A percentile compares a stretch with the other conserved stretches of the same genome.
Evolutionary conservation across 2,329 filamentous ascomycete genomes (phyloP).

Genomic region (Diatrype stigma): DNA sequence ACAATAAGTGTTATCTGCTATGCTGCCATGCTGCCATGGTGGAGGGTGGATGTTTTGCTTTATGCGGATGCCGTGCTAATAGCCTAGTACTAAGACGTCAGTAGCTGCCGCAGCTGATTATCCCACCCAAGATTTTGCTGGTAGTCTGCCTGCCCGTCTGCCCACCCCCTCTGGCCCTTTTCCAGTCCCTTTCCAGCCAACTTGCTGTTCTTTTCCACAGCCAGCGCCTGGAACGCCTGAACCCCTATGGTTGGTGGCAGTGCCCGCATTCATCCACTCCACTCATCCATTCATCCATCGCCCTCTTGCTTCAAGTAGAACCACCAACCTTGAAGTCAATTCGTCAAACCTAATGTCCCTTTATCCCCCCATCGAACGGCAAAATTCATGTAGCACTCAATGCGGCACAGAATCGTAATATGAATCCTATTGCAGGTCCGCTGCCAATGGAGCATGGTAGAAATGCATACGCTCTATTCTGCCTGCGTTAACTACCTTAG

Average conservation of each 20-base stretch:
- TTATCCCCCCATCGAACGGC: too few species aligned
- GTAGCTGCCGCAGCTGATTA: slow-evolving; percentile 25
- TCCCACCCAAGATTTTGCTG: slow-evolving; percentile 8
- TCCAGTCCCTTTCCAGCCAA: not conserved
- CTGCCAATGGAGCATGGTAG: too few species aligned
- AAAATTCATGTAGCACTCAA: too few species aligned
- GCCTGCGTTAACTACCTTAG: too few species aligned
- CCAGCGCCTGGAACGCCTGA: not conserved
- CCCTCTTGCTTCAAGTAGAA: not conserved
- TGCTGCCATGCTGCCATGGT: not conserved
- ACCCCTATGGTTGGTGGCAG: not conserved
- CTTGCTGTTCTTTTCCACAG: slow-evolving; percentile 4
- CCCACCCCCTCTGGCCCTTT: slow-evolving; percentile 5
- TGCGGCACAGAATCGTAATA: too few species aligned
- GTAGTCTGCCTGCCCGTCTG: slow-evolving; percentile 23
- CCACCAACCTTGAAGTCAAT: too few species aligned
- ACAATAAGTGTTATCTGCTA: not conserved
- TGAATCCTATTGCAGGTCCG: too few species aligned
- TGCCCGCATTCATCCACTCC: not conserved
- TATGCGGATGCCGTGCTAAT: not conserved
- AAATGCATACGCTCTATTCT: too few species aligned
- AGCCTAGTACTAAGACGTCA: not conserved
- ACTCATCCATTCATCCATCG: not conserved
- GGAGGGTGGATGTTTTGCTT: not conserved
- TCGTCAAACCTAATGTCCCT: too few species aligned